Base-by-base conservation (phyloP, 495 filamentous ascomycete species). In the Lindgomyces ingoldianus region DNA sequence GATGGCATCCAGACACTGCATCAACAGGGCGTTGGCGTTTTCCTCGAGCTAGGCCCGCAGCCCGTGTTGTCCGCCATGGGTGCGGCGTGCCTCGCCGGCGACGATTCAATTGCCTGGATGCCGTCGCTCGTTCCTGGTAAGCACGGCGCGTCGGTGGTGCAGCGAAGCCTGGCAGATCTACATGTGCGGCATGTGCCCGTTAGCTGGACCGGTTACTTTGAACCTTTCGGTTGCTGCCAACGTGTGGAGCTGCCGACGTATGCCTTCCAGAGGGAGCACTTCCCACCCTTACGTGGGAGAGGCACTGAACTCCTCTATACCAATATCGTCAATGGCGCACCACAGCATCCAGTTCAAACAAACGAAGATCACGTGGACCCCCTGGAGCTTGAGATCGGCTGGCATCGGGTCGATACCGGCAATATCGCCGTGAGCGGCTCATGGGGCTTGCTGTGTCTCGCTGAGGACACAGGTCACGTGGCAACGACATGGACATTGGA, bases 241-340 rank as follows among this genome's bases (percentile, higher is more conserved):
- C 49, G 66, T 0, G 70, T 75, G 29, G 29, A 62, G 46, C 48
- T 75, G 9, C 73, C 73, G 8, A 75, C 73, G 0, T 75, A 75
- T 51, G 72, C 73, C 45, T 75, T 75, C 61, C 73, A 74, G 48
- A 60, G 72, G 44, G 53, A 71, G 46, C 26, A 21, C 25, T 57
- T 63, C 57, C 46, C 12, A 12, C 47, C 33, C 14, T 6, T 14
- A 39, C 6, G 33, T 14, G 14, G 6, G 33, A n/a, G n/a, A n/a
- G n/a, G n/a, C n/a, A n/a, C n/a, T n/a, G n/a, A n/a, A n/a, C n/a
- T n/a, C n/a, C n/a, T n/a, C n/a, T n/a, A n/a, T n/a, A n/a, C n/a
- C n/a, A n/a, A n/a, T n/a, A n/a, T n/a, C n/a, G n/a, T n/a, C n/a
- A n/a, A n/a, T n/a, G n/a, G n/a, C n/a, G n/a, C n/a, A n/a, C n/a